Conservation (phyloP, 768 basidiomycete genomes). For the Kwoniella bestiolae region DNA sequence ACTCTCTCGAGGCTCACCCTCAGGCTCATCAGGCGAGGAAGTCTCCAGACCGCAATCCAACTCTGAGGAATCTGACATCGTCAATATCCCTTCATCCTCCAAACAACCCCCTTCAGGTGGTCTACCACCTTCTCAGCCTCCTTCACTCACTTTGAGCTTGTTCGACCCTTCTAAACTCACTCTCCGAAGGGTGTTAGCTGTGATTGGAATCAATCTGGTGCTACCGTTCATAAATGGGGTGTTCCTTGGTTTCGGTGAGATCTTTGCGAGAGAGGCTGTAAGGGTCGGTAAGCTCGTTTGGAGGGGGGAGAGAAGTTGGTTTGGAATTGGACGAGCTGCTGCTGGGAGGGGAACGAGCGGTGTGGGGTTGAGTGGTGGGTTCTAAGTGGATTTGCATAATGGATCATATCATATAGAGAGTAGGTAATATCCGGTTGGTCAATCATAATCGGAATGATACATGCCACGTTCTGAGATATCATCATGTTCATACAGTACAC, state of each 20-base stretch:
- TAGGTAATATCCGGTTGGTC: no score
- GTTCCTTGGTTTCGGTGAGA: constrained; percentile 58
- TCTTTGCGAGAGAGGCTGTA: constrained; percentile 54
- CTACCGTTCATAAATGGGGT: constrained; percentile 57
- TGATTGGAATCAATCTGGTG: constrained; percentile 55
- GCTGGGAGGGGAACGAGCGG: constrained; percentile 34
- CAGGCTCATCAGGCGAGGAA: constrained; percentile 28
- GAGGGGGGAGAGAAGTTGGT: constrained; percentile 41
- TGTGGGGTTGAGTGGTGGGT: constrained; percentile 53
- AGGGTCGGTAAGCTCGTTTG: constrained; percentile 41
- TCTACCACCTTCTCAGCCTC: constrained; percentile 48
- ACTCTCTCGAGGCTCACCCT: constrained; percentile 28
- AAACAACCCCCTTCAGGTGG: constrained; percentile 8
- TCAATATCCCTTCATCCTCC: constrained; percentile 19
- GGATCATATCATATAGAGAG: not conserved
- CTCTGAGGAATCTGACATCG: constrained; percentile 17
- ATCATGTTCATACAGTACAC: not conserved
- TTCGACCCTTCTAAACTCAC: constrained; percentile 52
- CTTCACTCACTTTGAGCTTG: constrained; percentile 54
- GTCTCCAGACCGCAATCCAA: constrained; percentile 33
- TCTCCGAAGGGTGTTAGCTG: constrained; percentile 46
- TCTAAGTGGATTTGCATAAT: constrained; percentile 21
- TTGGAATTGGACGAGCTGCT: constrained; percentile 23
- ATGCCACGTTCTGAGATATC: constrained; percentile 4
- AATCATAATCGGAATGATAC: no score